Percentiles rank a stretch among this genome's conserved stretches.
These are phyloP conservation scores for Podaxis sp. DNA, from an alignment of 768 basidiomycete species.

Conservation along the genomic window DNA sequence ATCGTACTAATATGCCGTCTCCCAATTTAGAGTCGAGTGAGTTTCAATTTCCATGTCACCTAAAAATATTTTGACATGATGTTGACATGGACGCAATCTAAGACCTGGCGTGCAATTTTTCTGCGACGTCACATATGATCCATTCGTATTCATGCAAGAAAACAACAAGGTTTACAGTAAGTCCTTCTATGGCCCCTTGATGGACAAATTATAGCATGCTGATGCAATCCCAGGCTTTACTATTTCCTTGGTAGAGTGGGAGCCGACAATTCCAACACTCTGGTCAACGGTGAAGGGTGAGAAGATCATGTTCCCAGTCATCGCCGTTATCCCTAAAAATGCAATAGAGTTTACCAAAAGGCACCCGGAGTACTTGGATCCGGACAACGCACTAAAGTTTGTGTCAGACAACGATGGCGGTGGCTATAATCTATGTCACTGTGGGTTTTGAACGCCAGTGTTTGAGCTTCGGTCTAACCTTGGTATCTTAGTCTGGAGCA, in stretches of 20 bases:
- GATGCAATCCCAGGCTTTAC: conserved; percentile 63
- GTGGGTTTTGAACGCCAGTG: conserved; percentile 31
- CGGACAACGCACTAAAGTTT: conserved; percentile 71
- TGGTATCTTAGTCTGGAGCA: conserved; percentile 70
- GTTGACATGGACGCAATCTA: conserved; percentile 4
- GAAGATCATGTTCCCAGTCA: background rate
- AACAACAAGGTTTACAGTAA: conserved; percentile 49
- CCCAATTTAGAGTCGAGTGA: conserved; percentile 64
- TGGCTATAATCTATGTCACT: conserved; percentile 71
- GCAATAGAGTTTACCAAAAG: conserved; percentile 63
- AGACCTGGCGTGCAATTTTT: conserved; percentile 75
- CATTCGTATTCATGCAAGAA: conserved; percentile 79
- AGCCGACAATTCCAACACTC: conserved; percentile 76
- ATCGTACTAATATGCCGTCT: conserved; percentile 9
- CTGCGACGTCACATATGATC: conserved; percentile 80
- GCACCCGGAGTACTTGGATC: conserved; percentile 60
- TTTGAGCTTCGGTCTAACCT: background rate
- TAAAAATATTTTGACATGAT: background rate
- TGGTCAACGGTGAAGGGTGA: conserved; percentile 75
- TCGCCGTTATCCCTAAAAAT: conserved; percentile 1
- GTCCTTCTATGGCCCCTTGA: conserved; percentile 5
- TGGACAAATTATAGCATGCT: background rate
- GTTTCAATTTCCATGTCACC: conserved; percentile 24
- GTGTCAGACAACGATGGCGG: conserved; percentile 69
- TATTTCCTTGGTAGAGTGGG: conserved; percentile 75